Base-by-base conservation (phyloP, 2,329 filamentous ascomycete genomes). In the Lasiodiplodia gonubiensis region DNA sequence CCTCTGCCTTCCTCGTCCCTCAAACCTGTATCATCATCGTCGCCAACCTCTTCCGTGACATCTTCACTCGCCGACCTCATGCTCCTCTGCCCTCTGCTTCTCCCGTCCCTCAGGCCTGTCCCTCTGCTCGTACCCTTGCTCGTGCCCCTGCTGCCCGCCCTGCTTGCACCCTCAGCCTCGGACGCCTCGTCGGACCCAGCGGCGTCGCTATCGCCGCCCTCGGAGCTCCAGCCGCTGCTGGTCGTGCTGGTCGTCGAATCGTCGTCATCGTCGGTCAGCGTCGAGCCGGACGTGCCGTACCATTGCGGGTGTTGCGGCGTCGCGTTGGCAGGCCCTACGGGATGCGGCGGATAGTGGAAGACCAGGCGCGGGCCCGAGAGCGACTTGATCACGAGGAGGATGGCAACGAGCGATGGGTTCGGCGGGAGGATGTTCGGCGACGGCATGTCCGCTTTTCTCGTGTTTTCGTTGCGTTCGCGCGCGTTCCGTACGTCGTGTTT, bases 341-440 rank as follows among this genome's bases (percentile, higher is more conserved):
- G 74, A 25, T 78, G 78, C n/a, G 79, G 71, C 5, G 79, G 79
- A 53, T 80, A 80, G 70, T 80, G 79, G 69, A 80, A 80, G 46
- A 80, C 77, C n/a, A 80, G 76, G 8, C 77, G 76, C 3, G 77
- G 77, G 6, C 78, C 33, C 77, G 77, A 21, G 75, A 77, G 59
- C 57, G 66, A 57, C 76, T 77, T 68, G 76, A 78, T 69, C 18
- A 80, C 73, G n/a, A 80, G 75, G 18, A 80, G 74, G 66, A 80
- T 78, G 33, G 78, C 75, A 67, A 79, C 75, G n/a, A 80, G 77
- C 51, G 65, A 71, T 3, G 70, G 70, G 52, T 70, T 71, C 21
- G 70, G 70, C 25, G 70, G 70, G 11, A 68, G 63, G 42, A 65
- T 65, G 60, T 60, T 59, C 16, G 66, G 61, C 33, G 48, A 39